Percentiles rank a stretch among this genome's conserved stretches.
These are phyloP conservation scores for Euphorbia lathyris DNA, from an alignment of 345 rosid genomes.

Conservation along the genomic window DNA sequence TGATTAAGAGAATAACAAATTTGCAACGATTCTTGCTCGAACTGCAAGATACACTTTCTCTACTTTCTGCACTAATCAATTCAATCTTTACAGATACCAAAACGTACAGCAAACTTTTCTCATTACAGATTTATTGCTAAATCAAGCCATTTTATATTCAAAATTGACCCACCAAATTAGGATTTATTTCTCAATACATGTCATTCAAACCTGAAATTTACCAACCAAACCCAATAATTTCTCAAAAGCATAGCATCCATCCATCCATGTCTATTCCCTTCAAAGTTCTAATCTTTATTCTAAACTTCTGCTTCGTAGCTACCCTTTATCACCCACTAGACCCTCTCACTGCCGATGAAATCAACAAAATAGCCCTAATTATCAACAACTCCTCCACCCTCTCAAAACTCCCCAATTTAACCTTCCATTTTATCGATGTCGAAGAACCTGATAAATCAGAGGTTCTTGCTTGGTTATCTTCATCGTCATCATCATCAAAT, in stretches of 20 bases:
- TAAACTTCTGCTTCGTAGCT: conserved; percentile 25
- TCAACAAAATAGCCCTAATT: conserved; percentile 45
- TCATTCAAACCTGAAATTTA: conserved; percentile 1
- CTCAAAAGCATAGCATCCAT: neutral
- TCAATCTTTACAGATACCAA: neutral
- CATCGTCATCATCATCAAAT: too few relatives aligned
- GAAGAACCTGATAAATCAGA: conserved; percentile 68
- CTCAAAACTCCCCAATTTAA: conserved; percentile 40
- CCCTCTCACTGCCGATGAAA: conserved; percentile 54
- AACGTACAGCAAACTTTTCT: neutral
- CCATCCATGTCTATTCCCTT: conserved; percentile 34
- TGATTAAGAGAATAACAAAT: too few relatives aligned
- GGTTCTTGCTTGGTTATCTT: conserved; percentile 51
- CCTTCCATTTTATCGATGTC: conserved; percentile 61
- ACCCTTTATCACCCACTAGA: conserved; percentile 61
- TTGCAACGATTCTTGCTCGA: conserved; percentile 20
- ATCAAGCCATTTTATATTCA: neutral
- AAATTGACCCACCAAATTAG: neutral
- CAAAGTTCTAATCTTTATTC: conserved; percentile 29
- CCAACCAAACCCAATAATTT: neutral
- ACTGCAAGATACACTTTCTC: conserved; percentile 20
- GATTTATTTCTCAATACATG: neutral
- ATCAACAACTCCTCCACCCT: conserved; percentile 42
- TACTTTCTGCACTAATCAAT: too few relatives aligned
- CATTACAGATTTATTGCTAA: neutral